Base-by-base conservation (phyloP, 2,329 filamentous ascomycete genomes). In the Seiridium unicorne region DNA sequence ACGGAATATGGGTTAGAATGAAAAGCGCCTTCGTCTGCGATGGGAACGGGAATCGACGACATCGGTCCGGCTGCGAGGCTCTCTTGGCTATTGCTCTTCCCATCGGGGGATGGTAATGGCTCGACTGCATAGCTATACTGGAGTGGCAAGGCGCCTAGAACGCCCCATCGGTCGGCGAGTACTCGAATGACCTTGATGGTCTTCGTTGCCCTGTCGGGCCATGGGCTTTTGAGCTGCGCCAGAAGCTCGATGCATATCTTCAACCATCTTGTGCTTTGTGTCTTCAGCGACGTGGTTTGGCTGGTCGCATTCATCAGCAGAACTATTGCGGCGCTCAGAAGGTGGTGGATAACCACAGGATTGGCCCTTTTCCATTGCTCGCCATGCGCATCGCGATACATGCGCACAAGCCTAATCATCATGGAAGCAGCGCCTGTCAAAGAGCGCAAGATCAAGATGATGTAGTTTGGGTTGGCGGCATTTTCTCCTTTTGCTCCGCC, bases 241-340 rank as follows among this genome's bases (percentile, higher is more conserved):
- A 63, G 18, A 1, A 64, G 44, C 57, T 63, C 63, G 1, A 64
- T 56, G 18, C 63, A 63, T 11, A 62, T 49, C 1, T 62, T 61
- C n/a, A 64, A 57, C 63, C 61, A 64, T 5, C 60, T 55, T 1
- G 61, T 59, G 55, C 63, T 64, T 42, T 62, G 63, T 18, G 61
- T 55, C 36, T 55, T 55, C 6, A 60, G 57, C 6, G 63, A 60
- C 1, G 59, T 57, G 0, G 62, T 62, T 36, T 55, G 46, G 42
- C 63, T 64, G 0, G 61, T 64, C 0, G 63, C 60, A 7, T 64
- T 64, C 63, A 64, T 64, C 5, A 64, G 53, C 18, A 64, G 61
- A 0, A 64, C 63, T 47, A 63, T 63, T 7, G 54, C 60, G 8
- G 61, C 63, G n/a, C 61, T 63, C 9, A 64, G 61, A 26, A 64